phyloP scores from a whole-genome alignment of 805 yeast species.

The Hanseniaspora singularis region DNA sequence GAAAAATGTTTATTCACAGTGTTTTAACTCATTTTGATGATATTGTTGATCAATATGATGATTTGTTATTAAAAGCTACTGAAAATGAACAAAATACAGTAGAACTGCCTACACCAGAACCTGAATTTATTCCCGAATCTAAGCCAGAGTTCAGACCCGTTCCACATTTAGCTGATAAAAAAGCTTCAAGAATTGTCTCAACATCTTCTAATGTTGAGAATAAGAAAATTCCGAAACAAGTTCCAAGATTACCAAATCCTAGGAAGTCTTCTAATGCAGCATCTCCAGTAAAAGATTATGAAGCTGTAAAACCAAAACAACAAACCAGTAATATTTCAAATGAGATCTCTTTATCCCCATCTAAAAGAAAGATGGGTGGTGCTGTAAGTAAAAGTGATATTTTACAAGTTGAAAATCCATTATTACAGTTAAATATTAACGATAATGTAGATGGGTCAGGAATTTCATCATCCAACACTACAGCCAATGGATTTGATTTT shows the following conservation, averaged over 20 bases:
- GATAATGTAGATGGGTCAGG: not conserved
- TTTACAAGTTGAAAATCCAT: not conserved
- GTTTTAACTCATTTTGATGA: constrained; percentile 40
- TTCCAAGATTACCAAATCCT: constrained; percentile 14
- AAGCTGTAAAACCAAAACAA: too few species aligned
- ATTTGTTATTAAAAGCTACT: not conserved
- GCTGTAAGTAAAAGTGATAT: not conserved
- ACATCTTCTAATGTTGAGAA: too few species aligned
- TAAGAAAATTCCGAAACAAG: too few species aligned
- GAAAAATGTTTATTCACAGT: constrained; percentile 43
- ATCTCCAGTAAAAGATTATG: not conserved
- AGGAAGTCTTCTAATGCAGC: constrained; percentile 5
- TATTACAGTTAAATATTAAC: not conserved
- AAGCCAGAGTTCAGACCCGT: not conserved
- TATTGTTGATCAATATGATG: constrained; percentile 22
- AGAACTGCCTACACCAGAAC: too few species aligned
- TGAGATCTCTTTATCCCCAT: not conserved
- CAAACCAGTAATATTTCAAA: not conserved
- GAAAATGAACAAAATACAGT: not conserved
- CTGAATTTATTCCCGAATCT: not conserved
- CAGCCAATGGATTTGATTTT: not conserved
- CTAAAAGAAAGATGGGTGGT: constrained; percentile 12
- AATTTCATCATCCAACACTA: not conserved
- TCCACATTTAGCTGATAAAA: constrained; percentile 1
- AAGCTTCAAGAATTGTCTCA: not conserved